phyloP scores from a whole-genome alignment of 2,329 filamentous ascomycete genomes.

The Colletotrichum karsti region DNA sequence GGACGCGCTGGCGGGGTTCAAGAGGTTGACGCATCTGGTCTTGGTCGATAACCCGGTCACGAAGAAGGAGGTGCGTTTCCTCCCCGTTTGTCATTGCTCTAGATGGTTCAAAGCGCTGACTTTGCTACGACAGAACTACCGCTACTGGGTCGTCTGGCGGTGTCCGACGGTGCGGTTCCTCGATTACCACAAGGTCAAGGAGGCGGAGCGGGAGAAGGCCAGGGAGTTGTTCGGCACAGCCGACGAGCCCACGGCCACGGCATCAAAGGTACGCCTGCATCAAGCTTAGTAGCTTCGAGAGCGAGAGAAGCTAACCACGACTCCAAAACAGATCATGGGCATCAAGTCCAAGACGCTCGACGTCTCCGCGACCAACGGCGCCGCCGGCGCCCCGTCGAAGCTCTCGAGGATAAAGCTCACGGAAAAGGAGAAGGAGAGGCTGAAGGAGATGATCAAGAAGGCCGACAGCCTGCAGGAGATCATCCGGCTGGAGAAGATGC shows the following conservation, averaged over 20 bases:
- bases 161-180: slow-evolving; percentile 88
- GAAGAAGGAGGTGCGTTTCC: slow-evolving; percentile 81
- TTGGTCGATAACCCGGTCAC: slow-evolving; percentile 89
- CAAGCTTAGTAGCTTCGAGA: not conserved
- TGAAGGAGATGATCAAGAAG: slow-evolving; percentile 87
- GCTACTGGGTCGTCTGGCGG: slow-evolving; percentile 89
- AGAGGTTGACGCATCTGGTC: slow-evolving; percentile 79
- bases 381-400: slow-evolving; percentile 60
- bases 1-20: slow-evolving; percentile 77
- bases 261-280: slow-evolving; percentile 66
- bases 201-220: slow-evolving; percentile 80
- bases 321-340: slow-evolving; percentile 74
- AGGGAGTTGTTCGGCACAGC: slow-evolving; percentile 83
- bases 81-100: no score
- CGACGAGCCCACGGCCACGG: slow-evolving; percentile 81
- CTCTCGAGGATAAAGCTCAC: slow-evolving; percentile 85
- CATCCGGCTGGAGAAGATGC: slow-evolving; percentile 86
- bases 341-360: slow-evolving; percentile 83
- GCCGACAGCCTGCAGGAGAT: slow-evolving; percentile 93
- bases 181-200: slow-evolving; percentile 91
- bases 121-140: slow-evolving; percentile 75
- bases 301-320: not conserved
- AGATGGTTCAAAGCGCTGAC: slow-evolving; percentile 6
- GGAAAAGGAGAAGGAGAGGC: slow-evolving; percentile 84
- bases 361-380: slow-evolving; percentile 54